Evolutionary conservation across 495 filamentous ascomycete genomes (phyloP), one percentile per base, ranked within the genome.

Genomic region (Aspergillus leporis): DNA sequence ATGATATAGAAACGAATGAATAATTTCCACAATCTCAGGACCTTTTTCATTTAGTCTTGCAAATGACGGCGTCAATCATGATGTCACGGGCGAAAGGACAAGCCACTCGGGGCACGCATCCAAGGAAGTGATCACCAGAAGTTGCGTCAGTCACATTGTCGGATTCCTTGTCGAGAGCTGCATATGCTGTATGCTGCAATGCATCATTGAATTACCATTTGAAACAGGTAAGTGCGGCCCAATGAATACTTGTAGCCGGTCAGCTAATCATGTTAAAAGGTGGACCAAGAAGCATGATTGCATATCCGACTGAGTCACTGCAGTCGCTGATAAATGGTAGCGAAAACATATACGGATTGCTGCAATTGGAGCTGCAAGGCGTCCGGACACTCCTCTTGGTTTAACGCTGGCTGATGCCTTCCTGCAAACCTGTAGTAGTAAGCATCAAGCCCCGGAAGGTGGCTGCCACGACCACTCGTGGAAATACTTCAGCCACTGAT

Each of bases 31-130:
- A 2, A 23, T 14, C 16, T 18, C 38, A 6, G 14, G 16, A 41
- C 3, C 38, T 41, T 41, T 41, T 14, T 14, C 38, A 41, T 14
- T 14, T 16, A 41, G 38, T 14, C 49, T 34, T 34, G 49, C 32
- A 25, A 21, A 40, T 9, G 19, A 53, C 14, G 9, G 13, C 41
- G 51, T 40, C 51, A 53, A 53, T 53, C 10, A 53, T 53, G 51
- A 53, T 53, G 34, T 53, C 51, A 53, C 38, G 19, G 3, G 14
- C 28, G 22, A 25, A 38, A 38, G 30, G 51, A 18, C 28, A 41
- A 47, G 32, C 41, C 16, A 53, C 18, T 40, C 34, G 6, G 25
- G 3, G 25, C 25, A 23, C 21, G 14, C n/a, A 31, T 25, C 9
- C 32, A 53, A 25, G 51, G 31, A 32, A 23, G 32, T 23, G 43